Evolutionary conservation across 148 eudicot genomes (phyloP).

Genomic region (Rhododendron griersonianum): DNA sequence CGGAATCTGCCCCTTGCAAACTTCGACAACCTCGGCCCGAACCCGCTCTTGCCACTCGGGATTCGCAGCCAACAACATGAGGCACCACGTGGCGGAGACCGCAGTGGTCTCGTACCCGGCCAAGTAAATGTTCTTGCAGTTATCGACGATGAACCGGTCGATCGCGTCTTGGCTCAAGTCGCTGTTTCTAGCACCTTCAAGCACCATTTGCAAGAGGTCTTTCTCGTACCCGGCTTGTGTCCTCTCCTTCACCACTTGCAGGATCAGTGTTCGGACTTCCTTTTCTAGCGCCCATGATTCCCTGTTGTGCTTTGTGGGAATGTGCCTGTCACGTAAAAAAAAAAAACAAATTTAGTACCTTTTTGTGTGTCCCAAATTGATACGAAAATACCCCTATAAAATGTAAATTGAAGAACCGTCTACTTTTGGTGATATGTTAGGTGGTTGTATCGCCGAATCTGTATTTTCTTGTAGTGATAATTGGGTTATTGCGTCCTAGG

Average conservation of each 20-base stretch:
- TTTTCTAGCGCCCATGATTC: conserved; percentile 14
- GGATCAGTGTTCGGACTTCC: conserved; percentile 4
- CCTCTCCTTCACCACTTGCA: conserved; percentile 9
- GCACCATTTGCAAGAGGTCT: conserved; percentile 8
- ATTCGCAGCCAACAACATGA: conserved; percentile 12
- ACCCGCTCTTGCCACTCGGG: conserved; percentile 10
- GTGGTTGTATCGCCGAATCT: too few species aligned
- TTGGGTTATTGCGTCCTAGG: too few species aligned
- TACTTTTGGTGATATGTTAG: too few species aligned
- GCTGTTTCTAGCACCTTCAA: conserved; percentile 7
- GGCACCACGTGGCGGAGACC: conserved; percentile 2
- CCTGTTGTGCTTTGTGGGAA: conserved; percentile 4
- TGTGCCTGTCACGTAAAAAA: background rate
- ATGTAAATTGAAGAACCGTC: too few species aligned
- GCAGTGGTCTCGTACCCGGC: conserved; percentile 15
- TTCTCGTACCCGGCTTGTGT: background rate
- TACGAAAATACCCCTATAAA: too few species aligned
- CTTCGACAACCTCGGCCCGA: conserved; percentile 5
- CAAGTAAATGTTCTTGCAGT: conserved; percentile 11
- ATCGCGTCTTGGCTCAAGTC: conserved; percentile 5
- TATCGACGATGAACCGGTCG: conserved; percentile 7
- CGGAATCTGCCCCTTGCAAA: conserved; percentile 1
- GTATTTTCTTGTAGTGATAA: too few species aligned
- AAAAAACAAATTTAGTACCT: background rate
- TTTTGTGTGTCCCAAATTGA: background rate